Conservation (phyloP, 1,284 basidiomycete genomes). For the Trichosporon faecale region DNA sequence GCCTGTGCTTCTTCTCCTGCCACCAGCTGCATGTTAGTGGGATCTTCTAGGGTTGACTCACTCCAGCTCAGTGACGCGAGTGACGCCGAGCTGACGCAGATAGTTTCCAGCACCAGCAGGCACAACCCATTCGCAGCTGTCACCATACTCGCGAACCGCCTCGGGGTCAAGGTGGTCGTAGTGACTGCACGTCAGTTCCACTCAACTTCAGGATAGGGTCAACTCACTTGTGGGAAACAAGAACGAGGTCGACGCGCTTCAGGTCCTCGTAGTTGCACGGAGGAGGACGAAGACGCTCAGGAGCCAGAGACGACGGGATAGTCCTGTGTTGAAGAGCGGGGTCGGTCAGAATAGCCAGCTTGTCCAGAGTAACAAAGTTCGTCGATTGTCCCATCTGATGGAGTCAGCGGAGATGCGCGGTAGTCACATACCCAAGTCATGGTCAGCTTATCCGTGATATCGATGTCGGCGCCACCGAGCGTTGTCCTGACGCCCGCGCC, state of each 20-base stretch:
- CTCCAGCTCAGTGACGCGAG: constrained; percentile 50
- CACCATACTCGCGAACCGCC: constrained; percentile 46
- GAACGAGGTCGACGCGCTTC: constrained; percentile 52
- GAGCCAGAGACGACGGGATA: constrained; percentile 50
- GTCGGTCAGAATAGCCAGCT: constrained; percentile 55
- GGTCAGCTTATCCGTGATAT: constrained; percentile 46
- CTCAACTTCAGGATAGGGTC: too few species aligned
- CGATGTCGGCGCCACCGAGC: constrained; percentile 34
- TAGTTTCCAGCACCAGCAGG: constrained; percentile 45
- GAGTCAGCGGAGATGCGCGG: neutral
- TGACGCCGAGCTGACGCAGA: constrained; percentile 41
- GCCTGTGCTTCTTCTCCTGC: constrained; percentile 41
- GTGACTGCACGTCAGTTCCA: constrained; percentile 32
- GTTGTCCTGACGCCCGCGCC: constrained; percentile 13
- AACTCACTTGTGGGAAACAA: constrained; percentile 54
- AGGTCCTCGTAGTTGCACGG: constrained; percentile 53
- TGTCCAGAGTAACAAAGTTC: constrained; percentile 54
- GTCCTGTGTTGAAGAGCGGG: constrained; percentile 55
- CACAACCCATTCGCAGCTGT: constrained; percentile 49
- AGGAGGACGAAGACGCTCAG: constrained; percentile 50
- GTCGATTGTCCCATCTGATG: constrained; percentile 53
- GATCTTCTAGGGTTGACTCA: constrained; percentile 26
- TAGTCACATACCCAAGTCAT: constrained; percentile 42
- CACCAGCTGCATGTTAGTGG: constrained; percentile 41
- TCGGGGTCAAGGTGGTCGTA: constrained; percentile 51